Evolutionary conservation across 2,329 filamentous ascomycete genomes (phyloP), one percentile per base, ranked within the genome.

Genomic region (Bisporella sp.): DNA sequence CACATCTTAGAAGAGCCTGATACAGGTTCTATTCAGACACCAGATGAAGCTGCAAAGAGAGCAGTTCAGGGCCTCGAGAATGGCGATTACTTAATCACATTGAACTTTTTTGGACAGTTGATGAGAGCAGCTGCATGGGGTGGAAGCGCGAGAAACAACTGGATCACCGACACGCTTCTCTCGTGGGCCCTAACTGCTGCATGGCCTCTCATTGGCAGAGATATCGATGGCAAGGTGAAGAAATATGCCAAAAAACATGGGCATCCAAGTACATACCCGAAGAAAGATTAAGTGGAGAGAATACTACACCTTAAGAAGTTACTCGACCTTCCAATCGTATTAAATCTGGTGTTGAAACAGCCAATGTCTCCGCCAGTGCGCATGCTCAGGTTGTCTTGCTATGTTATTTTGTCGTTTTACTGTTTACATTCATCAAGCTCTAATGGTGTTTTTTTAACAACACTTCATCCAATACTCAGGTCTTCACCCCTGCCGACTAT

Each of bases 1-100:
- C 77, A 82, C 58, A 75, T 84, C 47, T 70, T 97, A 43, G 93
- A 97, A 69, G 82, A 87, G 58, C 78, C 79, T n/a, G 93, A 99
- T 65, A 85, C 84, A 11, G 35, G 35, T 9, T 21, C 21, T 21
- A 76, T 82, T 44, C 87, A 95, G 68, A 84, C 78, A 1, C 87
- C 89, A 5, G 84, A 93, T 5, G 77, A 85, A 52, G 89, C 95
- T 11, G 93, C 93, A 1, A 68, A 70, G 4, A 73, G 73, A 6
- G 75, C 88, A 1, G 82, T 99, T 47, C 71, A 71, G 41, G 88
- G 86, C 0, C 70, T 99, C 42, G 90, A 97, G 68, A 81, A 71
- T 35, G 93, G 92, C 0, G 75, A 93, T 29, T 92, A 88, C 66
- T 76, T 89, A 61, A 79, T 96, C 42, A 85, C 88, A 0, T 87